Evolutionary conservation across 352 stramenopile genomes (phyloP).

Genomic region (Globisporangium nodosum): DNA sequence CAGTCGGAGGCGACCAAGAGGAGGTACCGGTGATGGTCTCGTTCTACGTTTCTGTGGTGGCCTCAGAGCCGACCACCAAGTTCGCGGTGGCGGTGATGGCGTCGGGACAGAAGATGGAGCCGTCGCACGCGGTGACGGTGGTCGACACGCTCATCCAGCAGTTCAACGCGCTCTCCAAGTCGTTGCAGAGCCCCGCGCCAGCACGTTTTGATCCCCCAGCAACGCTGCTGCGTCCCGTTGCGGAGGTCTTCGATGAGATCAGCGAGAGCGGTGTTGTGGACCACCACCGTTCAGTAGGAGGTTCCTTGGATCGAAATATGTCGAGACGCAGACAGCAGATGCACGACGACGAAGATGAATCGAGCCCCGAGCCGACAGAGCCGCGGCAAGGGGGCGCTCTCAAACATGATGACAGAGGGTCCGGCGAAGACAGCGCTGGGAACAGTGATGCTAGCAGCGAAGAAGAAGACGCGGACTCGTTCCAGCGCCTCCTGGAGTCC

Average conservation of each 20-base stretch:
- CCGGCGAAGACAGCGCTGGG: slow-evolving; percentile 7
- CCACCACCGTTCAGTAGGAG: neutral
- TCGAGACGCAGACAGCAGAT: neutral
- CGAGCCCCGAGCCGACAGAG: neutral
- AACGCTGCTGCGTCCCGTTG: neutral
- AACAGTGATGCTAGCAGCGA: neutral
- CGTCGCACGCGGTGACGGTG: slow-evolving; percentile 48
- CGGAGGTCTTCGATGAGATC: neutral
- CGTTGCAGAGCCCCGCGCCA: slow-evolving; percentile 14
- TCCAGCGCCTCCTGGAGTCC: slow-evolving; percentile 49
- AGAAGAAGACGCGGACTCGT: slow-evolving; percentile 21
- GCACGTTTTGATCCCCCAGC: neutral
- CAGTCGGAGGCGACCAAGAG: neutral
- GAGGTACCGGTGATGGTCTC: slow-evolving; percentile 7
- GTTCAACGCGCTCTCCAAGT: slow-evolving; percentile 56
- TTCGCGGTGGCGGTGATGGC: slow-evolving; percentile 57
- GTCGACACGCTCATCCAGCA: slow-evolving; percentile 64
- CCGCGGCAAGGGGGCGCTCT: no score
- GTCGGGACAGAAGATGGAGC: slow-evolving; percentile 53
- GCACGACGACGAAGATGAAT: neutral
- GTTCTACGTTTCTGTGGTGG: slow-evolving; percentile 61
- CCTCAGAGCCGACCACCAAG: slow-evolving; percentile 24
- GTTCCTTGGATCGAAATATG: neutral
- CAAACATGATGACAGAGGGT: neutral
- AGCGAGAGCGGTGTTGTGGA: neutral